phyloP scores from a whole-genome alignment of 108 stramenopile genomes.

The Conticribra guillardii region DNA sequence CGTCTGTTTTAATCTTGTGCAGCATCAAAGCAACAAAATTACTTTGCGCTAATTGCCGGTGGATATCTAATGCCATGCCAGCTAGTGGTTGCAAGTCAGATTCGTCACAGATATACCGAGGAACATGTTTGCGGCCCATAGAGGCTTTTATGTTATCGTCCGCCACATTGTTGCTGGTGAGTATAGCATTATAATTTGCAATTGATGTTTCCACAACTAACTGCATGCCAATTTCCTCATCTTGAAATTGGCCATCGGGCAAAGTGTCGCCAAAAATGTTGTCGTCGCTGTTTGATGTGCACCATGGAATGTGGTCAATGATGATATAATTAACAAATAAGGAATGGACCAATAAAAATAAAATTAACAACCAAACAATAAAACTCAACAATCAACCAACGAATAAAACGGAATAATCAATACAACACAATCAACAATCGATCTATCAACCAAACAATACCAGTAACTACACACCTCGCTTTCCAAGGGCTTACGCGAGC shows the following conservation, averaged over 20 bases:
- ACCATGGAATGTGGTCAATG: too few relatives aligned
- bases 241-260: slow-evolving; percentile 12
- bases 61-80: slow-evolving; percentile 30
- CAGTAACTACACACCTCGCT: too few relatives aligned
- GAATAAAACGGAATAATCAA: too few relatives aligned
- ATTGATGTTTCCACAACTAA: slow-evolving; percentile 48
- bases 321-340: too few relatives aligned
- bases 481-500: slow-evolving; percentile 44
- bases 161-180: not conserved
- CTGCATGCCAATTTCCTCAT: slow-evolving; percentile 51
- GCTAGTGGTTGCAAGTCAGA: slow-evolving; percentile 39
- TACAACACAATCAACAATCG: too few relatives aligned
- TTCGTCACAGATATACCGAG: slow-evolving; percentile 36
- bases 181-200: slow-evolving; percentile 37
- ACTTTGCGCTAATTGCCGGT: slow-evolving; percentile 23
- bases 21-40: slow-evolving; percentile 35
- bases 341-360: too few relatives aligned
- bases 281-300: too few relatives aligned
- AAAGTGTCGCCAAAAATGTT: slow-evolving; percentile 26
- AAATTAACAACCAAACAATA: too few relatives aligned
- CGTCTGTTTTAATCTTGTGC: slow-evolving; percentile 33
- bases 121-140: slow-evolving; percentile 9
- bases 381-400: too few relatives aligned
- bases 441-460: too few relatives aligned
- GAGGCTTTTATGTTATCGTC: not conserved